These are phyloP conservation scores for Xerocomellus chrysenteron DNA, from an alignment of 768 basidiomycete genomes.

Conservation along the genomic window DNA sequence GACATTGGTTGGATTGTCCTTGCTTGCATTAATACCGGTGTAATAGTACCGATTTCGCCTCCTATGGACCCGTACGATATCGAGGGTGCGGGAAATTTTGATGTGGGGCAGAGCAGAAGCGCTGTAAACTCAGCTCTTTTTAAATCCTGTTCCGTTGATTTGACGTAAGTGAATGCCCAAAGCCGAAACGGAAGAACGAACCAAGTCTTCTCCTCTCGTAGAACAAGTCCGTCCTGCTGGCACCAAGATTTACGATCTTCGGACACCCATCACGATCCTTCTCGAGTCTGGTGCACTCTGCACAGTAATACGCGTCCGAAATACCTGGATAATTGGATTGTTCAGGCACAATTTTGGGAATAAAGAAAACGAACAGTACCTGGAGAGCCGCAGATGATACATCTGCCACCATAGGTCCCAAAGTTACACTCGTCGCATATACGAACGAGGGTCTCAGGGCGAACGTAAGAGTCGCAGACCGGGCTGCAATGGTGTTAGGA, in stretches of 20 bases:
- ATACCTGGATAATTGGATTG: constrained; percentile 59
- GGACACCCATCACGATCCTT: constrained; percentile 98
- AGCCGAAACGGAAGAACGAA: constrained; percentile 31
- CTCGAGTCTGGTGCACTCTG: constrained; percentile 94
- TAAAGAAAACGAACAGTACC: constrained; percentile 48
- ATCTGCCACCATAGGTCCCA: constrained; percentile 94
- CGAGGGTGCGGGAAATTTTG: background rate
- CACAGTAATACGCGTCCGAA: constrained; percentile 98
- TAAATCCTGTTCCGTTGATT: constrained; percentile 23
- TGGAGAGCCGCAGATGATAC: constrained; percentile 96
- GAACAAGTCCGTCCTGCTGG: constrained; percentile 88
- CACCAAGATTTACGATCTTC: constrained; percentile 96
- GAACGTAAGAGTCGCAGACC: constrained; percentile 98
- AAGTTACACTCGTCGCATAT: constrained; percentile 99
- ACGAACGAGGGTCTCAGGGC: constrained; percentile 95
- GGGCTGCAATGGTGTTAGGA: constrained; percentile 54
- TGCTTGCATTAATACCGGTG: constrained; percentile 4
- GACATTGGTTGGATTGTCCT: background rate
- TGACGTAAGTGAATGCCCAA: background rate
- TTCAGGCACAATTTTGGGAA: background rate
- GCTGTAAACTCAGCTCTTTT: constrained; percentile 29
- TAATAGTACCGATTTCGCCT: background rate
- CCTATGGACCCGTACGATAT: background rate
- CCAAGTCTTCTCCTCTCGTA: constrained; percentile 87
- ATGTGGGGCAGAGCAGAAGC: background rate